Percentiles rank a stretch among this genome's conserved stretches.
phyloP scores from a whole-genome alignment of 202 grass and related monocot genomes.

The Carex sylvatica region DNA sequence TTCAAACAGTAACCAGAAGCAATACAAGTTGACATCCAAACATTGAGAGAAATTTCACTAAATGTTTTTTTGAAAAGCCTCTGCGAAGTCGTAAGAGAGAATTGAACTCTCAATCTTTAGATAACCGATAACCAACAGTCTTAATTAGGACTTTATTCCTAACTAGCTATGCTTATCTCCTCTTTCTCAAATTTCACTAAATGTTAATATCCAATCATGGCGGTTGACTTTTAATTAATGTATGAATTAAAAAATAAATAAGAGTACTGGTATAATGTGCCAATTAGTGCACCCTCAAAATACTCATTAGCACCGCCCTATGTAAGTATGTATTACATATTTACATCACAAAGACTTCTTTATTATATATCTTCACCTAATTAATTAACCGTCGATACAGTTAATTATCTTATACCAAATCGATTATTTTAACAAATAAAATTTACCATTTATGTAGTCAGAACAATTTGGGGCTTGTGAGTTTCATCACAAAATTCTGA shows the following conservation, averaged over 20 bases:
- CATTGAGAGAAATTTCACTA: not conserved
- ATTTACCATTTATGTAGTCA: not conserved
- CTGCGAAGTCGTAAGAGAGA: too few relatives aligned
- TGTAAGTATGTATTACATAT: not conserved
- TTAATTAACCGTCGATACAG: not conserved
- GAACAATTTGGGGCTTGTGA: not conserved
- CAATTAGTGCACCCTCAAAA: not conserved
- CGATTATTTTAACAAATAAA: not conserved
- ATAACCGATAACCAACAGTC: too few relatives aligned
- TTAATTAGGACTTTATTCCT: too few relatives aligned
- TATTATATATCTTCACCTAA: not conserved
- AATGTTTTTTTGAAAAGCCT: not conserved
- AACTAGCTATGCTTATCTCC: too few relatives aligned
- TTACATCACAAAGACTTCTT: not conserved
- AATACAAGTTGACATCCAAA: constrained; percentile 25
- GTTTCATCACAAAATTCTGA: not conserved
- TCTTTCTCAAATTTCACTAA: not conserved
- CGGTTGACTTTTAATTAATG: not conserved
- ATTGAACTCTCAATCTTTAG: too few relatives aligned
- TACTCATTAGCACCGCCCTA: not conserved
- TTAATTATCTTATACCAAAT: not conserved
- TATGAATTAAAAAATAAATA: not conserved
- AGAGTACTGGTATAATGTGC: not conserved
- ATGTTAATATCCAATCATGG: not conserved
- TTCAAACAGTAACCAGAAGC: not conserved